phyloP scores from a whole-genome alignment of 2,329 filamentous ascomycete species.

The Karstenula rhodostoma region DNA sequence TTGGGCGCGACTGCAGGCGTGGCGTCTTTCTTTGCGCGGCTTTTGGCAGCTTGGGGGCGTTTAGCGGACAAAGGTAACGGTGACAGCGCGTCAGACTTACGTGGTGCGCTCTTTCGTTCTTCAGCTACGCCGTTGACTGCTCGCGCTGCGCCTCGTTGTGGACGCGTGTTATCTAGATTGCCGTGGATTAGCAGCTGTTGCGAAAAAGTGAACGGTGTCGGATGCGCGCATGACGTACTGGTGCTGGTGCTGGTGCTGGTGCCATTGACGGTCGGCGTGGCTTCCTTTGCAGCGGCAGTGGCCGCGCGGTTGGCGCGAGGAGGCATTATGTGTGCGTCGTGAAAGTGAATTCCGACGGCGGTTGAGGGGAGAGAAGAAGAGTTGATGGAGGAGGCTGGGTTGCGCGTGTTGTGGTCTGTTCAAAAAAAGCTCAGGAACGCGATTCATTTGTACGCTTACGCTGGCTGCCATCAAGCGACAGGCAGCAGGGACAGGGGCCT shows the following conservation, averaged over 20 bases:
- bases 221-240: constrained; percentile 33
- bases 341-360: constrained; percentile 14
- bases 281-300: constrained; percentile 31
- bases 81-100: constrained; percentile 12
- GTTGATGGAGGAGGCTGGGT: constrained; percentile 16
- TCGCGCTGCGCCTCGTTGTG: constrained; percentile 35
- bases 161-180: constrained; percentile 31
- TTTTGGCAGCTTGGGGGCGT: constrained; percentile 10
- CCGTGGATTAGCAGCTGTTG: constrained; percentile 24
- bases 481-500: background rate
- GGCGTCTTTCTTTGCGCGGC: constrained; percentile 20
- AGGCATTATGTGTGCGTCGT: constrained; percentile 36
- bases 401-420: constrained; percentile 36
- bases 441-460: constrained; percentile 15
- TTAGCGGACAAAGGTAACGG: constrained; percentile 14
- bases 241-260: constrained; percentile 28
- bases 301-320: constrained; percentile 39
- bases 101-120: constrained; percentile 19
- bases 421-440: constrained; percentile 30
- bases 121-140: constrained; percentile 15
- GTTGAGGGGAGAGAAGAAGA: constrained; percentile 4
- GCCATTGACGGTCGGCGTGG: constrained; percentile 39
- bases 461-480: background rate
- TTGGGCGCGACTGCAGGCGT: constrained; percentile 25
- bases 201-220: constrained; percentile 22